Base-by-base conservation (phyloP, 1,139 yeast genomes). In the Yamadazyma trypodendri region DNA sequence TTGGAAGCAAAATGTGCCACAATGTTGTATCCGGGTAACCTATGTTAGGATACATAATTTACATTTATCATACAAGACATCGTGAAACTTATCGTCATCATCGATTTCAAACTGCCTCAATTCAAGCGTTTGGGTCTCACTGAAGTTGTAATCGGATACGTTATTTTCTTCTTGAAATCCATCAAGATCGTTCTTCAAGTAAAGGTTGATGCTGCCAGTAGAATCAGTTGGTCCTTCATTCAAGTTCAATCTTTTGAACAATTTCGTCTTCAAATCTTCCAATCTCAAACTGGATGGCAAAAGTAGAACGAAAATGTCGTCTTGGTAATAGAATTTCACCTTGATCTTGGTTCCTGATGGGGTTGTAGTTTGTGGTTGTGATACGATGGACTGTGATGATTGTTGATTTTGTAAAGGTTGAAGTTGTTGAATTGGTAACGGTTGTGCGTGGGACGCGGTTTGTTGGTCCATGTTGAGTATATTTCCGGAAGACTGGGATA, bases 301-400 rank as follows among this genome's bases (percentile, higher is more conserved):
- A 41, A 87, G 70, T 40, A 92, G 72, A 7, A 96, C 97, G 68
- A 92, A 88, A 20, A 90, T 84, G 58, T 90, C 97, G 51, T 89
- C 96, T 42, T 82, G 82, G 54, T 81, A 86, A 59, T 85, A 90
- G 49, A 92, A 89, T 61, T 92, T 92, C 34, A 79, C 84, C 66
- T 81, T 92, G 48, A 66, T 79, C 60, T 65, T 72, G 39, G 58
- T 30, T 32, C 40, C 43, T 33, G 49, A 35, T 18, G 45, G 40
- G 25, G 40, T 33, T 12, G 35, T 18, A 14, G 40, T 21, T 24
- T 28, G 36, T 12, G 34, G 32, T 29, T 17, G 31, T 25, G 38
- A 36, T 12, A 31, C 20, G 7, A 36, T 31, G 28, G 43, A 32
- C 12, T 35, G 32, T 31, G 44, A 28, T 13, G 40, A 28, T 28